Evolutionary conservation across 805 yeast species (phyloP).

Genomic region (Candida ortonii): DNA sequence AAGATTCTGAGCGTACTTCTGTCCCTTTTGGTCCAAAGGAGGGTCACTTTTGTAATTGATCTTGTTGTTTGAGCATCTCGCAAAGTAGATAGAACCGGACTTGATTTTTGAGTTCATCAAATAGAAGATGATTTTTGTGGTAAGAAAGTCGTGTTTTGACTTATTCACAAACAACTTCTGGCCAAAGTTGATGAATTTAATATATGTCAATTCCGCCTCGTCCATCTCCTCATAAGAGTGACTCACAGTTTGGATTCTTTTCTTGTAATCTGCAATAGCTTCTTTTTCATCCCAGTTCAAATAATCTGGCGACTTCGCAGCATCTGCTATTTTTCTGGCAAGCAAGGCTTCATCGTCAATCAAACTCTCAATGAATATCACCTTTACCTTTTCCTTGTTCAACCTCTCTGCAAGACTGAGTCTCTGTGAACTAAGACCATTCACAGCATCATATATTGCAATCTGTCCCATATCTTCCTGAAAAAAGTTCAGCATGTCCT

Average conservation of each 20-base stretch:
- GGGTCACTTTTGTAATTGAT: conserved; percentile 73
- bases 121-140: conserved; percentile 87
- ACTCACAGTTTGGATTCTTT: conserved; percentile 64
- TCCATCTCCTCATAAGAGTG: conserved; percentile 73
- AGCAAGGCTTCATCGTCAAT: conserved; percentile 71
- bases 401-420: conserved; percentile 53
- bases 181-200: conserved; percentile 89
- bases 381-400: conserved; percentile 60
- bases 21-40: conserved; percentile 72
- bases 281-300: conserved; percentile 65
- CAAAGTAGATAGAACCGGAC: conserved; percentile 88
- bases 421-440: conserved; percentile 73
- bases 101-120: conserved; percentile 87
- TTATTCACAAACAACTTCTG: conserved; percentile 76
- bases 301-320: conserved; percentile 86
- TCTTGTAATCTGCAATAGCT: conserved; percentile 75
- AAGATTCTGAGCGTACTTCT: conserved; percentile 60
- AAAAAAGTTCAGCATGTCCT: conserved; percentile 70
- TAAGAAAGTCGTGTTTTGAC: conserved; percentile 82
- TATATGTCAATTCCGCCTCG: conserved; percentile 59
- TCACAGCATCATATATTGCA: conserved; percentile 94
- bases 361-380: conserved; percentile 82
- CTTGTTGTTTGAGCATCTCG: conserved; percentile 66
- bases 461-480: conserved; percentile 83
- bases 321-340: conserved; percentile 76